Evolutionary conservation across 176 grass and related monocot species (phyloP).

Genomic region (Cenchrus purpureus): DNA sequence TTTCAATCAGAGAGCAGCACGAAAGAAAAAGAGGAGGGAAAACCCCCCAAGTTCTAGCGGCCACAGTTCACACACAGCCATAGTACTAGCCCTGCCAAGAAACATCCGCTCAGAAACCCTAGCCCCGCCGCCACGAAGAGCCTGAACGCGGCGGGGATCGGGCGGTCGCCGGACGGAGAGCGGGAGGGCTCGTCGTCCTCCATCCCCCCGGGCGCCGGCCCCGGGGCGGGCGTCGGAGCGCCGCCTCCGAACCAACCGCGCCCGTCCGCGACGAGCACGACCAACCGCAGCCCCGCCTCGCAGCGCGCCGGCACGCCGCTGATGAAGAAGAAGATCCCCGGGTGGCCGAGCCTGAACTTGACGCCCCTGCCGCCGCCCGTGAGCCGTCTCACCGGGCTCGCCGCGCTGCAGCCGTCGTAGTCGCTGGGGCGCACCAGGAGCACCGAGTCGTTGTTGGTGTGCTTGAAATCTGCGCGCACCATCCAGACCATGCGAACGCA

Average conservation of each 20-base stretch:
- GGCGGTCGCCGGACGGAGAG: not conserved
- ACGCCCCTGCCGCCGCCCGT: not conserved
- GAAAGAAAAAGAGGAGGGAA: not conserved
- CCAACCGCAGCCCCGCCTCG: not conserved
- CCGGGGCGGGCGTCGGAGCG: not conserved
- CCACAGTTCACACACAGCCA: not conserved
- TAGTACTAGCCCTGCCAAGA: not conserved
- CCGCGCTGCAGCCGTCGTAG: not conserved
- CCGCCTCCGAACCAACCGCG: not conserved
- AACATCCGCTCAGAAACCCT: not conserved
- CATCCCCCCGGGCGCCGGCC: not conserved
- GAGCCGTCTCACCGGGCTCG: not conserved
- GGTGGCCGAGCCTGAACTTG: not conserved
- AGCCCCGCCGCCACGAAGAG: not conserved
- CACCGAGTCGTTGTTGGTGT: not conserved
- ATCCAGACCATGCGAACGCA: no score
- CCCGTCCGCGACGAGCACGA: not conserved
- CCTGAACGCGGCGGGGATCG: not conserved
- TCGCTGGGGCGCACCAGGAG: not conserved
- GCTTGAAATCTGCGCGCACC: not conserved
- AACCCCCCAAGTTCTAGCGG: not conserved
- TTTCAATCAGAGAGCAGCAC: not conserved
- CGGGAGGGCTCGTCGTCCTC: not conserved
- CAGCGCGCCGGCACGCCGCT: constrained; percentile 5
- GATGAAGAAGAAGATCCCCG: constrained; percentile 14